Evolutionary conservation across 257 asterid species (phyloP).

Genomic region (Ehretia macrophylla): DNA sequence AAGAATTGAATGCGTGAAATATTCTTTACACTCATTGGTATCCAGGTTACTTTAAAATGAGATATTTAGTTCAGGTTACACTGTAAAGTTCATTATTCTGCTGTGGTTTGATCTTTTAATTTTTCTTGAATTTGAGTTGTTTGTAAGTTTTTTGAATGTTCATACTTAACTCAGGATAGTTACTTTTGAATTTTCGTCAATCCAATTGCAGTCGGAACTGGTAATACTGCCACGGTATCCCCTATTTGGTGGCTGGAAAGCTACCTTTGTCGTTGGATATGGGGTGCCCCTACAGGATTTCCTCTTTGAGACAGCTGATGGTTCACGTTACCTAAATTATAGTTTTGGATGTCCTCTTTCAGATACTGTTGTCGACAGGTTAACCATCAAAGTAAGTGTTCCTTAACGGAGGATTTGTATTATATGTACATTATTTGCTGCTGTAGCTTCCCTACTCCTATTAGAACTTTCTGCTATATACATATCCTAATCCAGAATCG

Average conservation of each 20-base stretch:
- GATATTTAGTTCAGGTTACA: background rate
- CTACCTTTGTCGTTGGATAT: slow-evolving; percentile 85
- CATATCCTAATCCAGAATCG: slow-evolving; percentile 17
- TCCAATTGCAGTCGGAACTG: slow-evolving; percentile 74
- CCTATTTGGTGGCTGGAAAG: slow-evolving; percentile 98
- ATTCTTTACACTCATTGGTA: background rate
- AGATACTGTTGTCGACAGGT: slow-evolving; percentile 80
- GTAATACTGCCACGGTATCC: slow-evolving; percentile 95
- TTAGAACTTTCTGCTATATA: background rate
- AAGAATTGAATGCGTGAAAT: no score
- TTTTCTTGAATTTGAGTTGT: background rate
- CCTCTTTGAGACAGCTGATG: slow-evolving; percentile 74
- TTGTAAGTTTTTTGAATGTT: background rate
- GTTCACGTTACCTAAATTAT: slow-evolving; percentile 83
- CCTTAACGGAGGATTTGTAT: slow-evolving; percentile 4
- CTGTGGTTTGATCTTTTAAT: background rate
- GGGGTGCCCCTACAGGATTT: slow-evolving; percentile 89
- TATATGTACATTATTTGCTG: slow-evolving; percentile 11
- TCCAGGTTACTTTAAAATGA: background rate
- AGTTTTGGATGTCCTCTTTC: slow-evolving; percentile 89
- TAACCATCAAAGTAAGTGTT: slow-evolving; percentile 65
- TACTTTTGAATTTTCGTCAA: background rate
- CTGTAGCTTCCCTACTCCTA: slow-evolving; percentile 8
- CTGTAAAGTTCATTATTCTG: background rate
- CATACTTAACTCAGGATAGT: background rate